These are phyloP conservation scores for Xylaria venustula DNA, from an alignment of 495 filamentous ascomycete genomes.

Conservation along the genomic window DNA sequence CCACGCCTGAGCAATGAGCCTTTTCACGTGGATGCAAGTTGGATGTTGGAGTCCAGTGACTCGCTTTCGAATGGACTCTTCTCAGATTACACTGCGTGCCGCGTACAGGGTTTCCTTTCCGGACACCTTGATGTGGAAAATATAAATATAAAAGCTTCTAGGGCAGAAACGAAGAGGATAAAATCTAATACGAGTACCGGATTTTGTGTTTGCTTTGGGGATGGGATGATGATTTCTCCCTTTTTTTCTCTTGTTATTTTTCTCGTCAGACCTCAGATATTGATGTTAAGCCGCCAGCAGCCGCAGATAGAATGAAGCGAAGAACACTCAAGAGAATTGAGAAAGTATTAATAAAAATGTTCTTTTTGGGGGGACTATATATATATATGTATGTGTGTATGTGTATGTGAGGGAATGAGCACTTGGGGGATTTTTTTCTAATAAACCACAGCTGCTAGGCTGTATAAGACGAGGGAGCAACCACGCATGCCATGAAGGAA, in stretches of 20 bases:
- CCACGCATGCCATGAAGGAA: neutral
- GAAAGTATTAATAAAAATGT: too few relatives aligned
- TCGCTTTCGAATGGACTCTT: too few relatives aligned
- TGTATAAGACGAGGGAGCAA: constrained; percentile 17
- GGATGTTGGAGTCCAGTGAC: too few relatives aligned
- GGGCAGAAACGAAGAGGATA: too few relatives aligned
- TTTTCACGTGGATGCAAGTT: too few relatives aligned
- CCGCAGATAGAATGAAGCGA: constrained; percentile 5
- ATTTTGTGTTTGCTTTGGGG: neutral
- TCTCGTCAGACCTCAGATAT: constrained; percentile 11
- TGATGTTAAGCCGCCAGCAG: constrained; percentile 33
- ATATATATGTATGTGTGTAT: constrained; percentile 14
- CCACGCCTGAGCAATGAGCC: too few relatives aligned
- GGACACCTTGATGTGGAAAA: too few relatives aligned
- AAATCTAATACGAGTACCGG: neutral
- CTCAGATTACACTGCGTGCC: too few relatives aligned
- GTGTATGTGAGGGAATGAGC: constrained; percentile 25
- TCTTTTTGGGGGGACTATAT: too few relatives aligned
- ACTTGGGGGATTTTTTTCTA: constrained; percentile 24
- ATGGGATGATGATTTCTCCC: neutral
- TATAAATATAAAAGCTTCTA: too few relatives aligned
- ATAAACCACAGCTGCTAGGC: constrained; percentile 24
- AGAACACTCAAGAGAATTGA: neutral
- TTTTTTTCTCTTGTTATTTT: neutral
- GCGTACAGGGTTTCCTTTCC: too few relatives aligned